Percentiles rank a stretch among this genome's conserved stretches.
These are phyloP conservation scores for Pascua guehoae DNA, from an alignment of 1,284 basidiomycete genomes.

Conservation along the genomic window DNA sequence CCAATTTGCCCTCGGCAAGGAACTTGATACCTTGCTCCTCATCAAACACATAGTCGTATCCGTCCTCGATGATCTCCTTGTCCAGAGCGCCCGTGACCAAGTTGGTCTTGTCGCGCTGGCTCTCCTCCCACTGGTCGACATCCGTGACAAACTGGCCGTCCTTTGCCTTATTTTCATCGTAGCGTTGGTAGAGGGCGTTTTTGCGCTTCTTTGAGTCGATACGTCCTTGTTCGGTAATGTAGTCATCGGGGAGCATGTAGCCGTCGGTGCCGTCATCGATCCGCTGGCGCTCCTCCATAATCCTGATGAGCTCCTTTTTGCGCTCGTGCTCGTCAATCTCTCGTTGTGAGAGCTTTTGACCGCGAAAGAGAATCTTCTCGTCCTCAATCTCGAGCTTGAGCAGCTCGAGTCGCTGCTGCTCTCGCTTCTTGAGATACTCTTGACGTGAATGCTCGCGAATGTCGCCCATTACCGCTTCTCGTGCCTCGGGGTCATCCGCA, in stretches of 20 bases:
- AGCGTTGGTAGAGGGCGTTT: slow-evolving; percentile 86
- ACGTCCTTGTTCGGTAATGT: slow-evolving; percentile 97
- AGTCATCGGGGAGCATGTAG: slow-evolving; percentile 92
- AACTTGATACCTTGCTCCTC: slow-evolving; percentile 96
- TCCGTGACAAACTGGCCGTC: slow-evolving; percentile 92
- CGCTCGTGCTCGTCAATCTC: slow-evolving; percentile 78
- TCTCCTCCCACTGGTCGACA: slow-evolving; percentile 91
- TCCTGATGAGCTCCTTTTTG: slow-evolving; percentile 85
- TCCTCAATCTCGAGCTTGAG: slow-evolving; percentile 88
- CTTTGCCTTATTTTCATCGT: slow-evolving; percentile 80
- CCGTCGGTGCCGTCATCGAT: slow-evolving; percentile 94
- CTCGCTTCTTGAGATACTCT: slow-evolving; percentile 92
- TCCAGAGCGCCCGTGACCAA: slow-evolving; percentile 87
- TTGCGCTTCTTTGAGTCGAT: slow-evolving; percentile 96
- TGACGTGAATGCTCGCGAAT: slow-evolving; percentile 82
- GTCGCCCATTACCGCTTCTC: slow-evolving; percentile 73
- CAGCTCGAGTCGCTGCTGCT: slow-evolving; percentile 91
- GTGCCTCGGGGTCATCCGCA: slow-evolving; percentile 77
- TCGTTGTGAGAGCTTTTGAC: slow-evolving; percentile 78
- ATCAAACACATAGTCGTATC: slow-evolving; percentile 97
- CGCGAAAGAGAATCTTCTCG: slow-evolving; percentile 76
- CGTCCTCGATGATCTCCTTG: slow-evolving; percentile 67
- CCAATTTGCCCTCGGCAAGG: slow-evolving; percentile 76
- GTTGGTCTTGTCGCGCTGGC: slow-evolving; percentile 83
- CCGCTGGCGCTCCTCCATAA: slow-evolving; percentile 88